These are phyloP conservation scores for Akanthomyces dipterigenus DNA, from an alignment of 2,329 filamentous ascomycete species.

Conservation along the genomic window DNA sequence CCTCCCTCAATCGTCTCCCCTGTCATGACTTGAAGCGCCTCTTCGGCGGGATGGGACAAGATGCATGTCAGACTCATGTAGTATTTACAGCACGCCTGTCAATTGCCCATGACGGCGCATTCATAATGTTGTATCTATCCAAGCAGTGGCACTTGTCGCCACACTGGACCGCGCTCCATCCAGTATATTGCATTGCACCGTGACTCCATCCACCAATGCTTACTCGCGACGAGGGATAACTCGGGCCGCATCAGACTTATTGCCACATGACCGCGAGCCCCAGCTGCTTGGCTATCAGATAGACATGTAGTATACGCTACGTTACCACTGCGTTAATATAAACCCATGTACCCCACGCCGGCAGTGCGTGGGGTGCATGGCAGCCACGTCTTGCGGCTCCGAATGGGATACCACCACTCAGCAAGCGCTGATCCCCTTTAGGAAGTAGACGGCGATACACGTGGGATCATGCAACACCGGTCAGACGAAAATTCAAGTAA, in stretches of 20 bases:
- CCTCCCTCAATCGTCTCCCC: background rate
- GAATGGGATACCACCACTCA: background rate
- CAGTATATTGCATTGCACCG: background rate
- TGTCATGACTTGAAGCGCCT: too few species aligned
- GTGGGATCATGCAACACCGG: background rate
- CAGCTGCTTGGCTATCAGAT: background rate
- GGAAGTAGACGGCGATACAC: background rate
- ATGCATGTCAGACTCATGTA: background rate
- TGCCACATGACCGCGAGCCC: background rate
- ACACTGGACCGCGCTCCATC: background rate
- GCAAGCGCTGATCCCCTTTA: background rate
- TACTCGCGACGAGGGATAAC: background rate
- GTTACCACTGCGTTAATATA: slow-evolving; percentile 9
- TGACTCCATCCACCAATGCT: too few species aligned
- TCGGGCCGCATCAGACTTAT: background rate
- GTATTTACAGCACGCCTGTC: background rate
- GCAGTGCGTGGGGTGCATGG: slow-evolving; percentile 1
- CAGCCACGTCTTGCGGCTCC: background rate
- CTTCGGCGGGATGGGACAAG: background rate
- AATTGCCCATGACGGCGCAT: background rate
- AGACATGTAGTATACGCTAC: slow-evolving; percentile 3
- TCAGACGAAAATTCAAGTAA: background rate
- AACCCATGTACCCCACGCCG: background rate
- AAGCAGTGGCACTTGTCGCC: too few species aligned
- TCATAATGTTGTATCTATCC: background rate